Evolutionary conservation across 2,329 filamentous ascomycete species (phyloP), one percentile per base, ranked within the genome.

Genomic region (Simplicillium aogashimaense): DNA sequence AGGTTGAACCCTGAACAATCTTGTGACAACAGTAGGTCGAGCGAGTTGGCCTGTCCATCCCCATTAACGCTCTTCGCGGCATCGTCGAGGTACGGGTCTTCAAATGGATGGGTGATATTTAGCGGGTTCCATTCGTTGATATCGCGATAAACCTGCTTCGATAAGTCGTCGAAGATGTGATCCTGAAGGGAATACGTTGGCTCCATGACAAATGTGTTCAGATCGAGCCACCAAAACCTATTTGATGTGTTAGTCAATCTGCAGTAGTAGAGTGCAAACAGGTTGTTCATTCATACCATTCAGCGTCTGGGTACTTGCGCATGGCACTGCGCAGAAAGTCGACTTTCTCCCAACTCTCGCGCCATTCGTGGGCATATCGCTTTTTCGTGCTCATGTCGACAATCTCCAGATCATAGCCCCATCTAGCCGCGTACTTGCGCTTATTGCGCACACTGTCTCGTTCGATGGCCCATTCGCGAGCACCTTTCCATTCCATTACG

Each of bases 331-430:
- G 80, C 53, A 98, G 79, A 33, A 87, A 87, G 59, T 98, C 92
- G 45, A 95, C 89, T 70, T 97, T 98, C 65, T 98, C 92, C 92
- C 92, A 98, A 60, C 90, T 94, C 65, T 98, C 92, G 54, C 92
- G 78, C 92, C 92, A 98, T 64, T 98, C 92, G 64, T 98, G 92
- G 20, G 92, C 90, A 59, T 98, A 98, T 49, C 89, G 81, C 67
- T 95, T 97, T 74, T 95, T 95, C 40, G 89, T 95, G 66, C 88
- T 90, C 89, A 98, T 94, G 60, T 98, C 94, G 50, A 94, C 87
- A 56, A 97, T 83, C 60, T 98, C 92, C 43, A 98, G 69, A 46
- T 95, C 84, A 59, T 98, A 97, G 12, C 92, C 92, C 89, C 92
- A 97, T 58, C 74, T 75, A 29, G 77, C 72, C 3, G 80, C 83